A percentile compares a stretch with the other conserved stretches of the same genome.
Evolutionary conservation across 192 early-diverging fungal genomes (phyloP).

Genomic region (Umbelopsis isabellina): DNA sequence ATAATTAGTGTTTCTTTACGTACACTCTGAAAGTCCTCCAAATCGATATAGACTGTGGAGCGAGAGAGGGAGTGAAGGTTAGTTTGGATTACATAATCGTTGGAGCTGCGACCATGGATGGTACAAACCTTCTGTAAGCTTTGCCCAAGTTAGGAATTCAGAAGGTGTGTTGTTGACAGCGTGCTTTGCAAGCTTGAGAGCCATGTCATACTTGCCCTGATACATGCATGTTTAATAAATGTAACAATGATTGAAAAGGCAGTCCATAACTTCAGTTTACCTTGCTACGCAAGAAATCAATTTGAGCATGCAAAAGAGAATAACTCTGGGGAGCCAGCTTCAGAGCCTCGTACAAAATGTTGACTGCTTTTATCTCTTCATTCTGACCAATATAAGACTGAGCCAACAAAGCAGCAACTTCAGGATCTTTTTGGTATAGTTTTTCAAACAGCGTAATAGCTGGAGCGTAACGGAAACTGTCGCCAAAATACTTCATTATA

Average conservation of each 20-base stretch:
- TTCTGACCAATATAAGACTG: constrained; percentile 78
- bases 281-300: constrained; percentile 87
- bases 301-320: constrained; percentile 85
- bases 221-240: not conserved
- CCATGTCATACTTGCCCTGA: constrained; percentile 70
- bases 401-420: constrained; percentile 88
- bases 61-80: not conserved
- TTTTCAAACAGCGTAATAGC: constrained; percentile 84
- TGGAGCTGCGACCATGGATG: too few relatives aligned
- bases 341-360: constrained; percentile 82
- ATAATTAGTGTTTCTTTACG: constrained; percentile 4
- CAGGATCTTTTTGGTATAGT: constrained; percentile 78
- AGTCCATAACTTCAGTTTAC: constrained; percentile 30
- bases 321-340: constrained; percentile 82
- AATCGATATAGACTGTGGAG: constrained; percentile 74
- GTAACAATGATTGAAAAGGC: not conserved
- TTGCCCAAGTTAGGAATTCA: constrained; percentile 95
- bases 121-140: constrained; percentile 74
- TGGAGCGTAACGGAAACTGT: constrained; percentile 78
- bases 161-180: constrained; percentile 94
- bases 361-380: constrained; percentile 93
- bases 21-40: constrained; percentile 82
- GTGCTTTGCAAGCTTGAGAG: constrained; percentile 86
- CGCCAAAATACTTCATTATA: constrained; percentile 87
- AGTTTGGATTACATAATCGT: too few relatives aligned